These are phyloP conservation scores for Colletotrichum destructivum DNA, from an alignment of 2,329 filamentous ascomycete genomes.

Conservation along the genomic window DNA sequence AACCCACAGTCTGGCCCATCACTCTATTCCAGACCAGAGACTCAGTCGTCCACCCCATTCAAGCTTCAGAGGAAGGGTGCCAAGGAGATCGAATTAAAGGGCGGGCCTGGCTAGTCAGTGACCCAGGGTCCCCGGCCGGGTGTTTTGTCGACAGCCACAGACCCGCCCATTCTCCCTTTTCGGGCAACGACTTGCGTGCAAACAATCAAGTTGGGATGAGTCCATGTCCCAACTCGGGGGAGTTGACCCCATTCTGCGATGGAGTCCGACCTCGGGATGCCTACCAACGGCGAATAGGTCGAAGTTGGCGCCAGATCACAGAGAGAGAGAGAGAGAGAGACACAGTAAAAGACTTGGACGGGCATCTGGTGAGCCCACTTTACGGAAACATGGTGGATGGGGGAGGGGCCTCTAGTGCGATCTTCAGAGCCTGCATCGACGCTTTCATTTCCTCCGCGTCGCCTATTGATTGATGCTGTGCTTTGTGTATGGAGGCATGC, in stretches of 20 bases:
- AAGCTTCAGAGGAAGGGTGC: conserved; percentile 8
- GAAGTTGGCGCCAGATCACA: too few species aligned
- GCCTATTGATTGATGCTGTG: conserved; percentile 37
- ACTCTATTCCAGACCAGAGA: conserved; percentile 37
- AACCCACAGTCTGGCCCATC: conserved; percentile 25
- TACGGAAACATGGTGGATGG: conserved; percentile 26
- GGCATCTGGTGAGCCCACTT: conserved; percentile 25
- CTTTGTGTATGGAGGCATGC: background rate
- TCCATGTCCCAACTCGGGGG: conserved; percentile 28
- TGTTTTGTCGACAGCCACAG: background rate
- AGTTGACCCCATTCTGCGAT: conserved; percentile 11
- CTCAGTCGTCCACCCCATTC: conserved; percentile 10
- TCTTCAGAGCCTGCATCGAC: conserved; percentile 40
- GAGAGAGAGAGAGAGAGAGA: too few species aligned
- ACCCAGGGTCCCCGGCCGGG: conserved; percentile 26
- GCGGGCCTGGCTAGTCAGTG: conserved; percentile 35
- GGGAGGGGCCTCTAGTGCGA: conserved; percentile 34
- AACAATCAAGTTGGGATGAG: conserved; percentile 39
- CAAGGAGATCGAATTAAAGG: conserved; percentile 35
- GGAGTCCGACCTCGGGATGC: background rate
- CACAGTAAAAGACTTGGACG: background rate
- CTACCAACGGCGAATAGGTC: background rate
- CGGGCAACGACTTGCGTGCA: conserved; percentile 27
- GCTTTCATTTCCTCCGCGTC: conserved; percentile 41
- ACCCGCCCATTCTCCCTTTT: conserved; percentile 13